These are phyloP conservation scores for Russula griseocarnosa DNA, from an alignment of 768 basidiomycete genomes.

Conservation along the genomic window DNA sequence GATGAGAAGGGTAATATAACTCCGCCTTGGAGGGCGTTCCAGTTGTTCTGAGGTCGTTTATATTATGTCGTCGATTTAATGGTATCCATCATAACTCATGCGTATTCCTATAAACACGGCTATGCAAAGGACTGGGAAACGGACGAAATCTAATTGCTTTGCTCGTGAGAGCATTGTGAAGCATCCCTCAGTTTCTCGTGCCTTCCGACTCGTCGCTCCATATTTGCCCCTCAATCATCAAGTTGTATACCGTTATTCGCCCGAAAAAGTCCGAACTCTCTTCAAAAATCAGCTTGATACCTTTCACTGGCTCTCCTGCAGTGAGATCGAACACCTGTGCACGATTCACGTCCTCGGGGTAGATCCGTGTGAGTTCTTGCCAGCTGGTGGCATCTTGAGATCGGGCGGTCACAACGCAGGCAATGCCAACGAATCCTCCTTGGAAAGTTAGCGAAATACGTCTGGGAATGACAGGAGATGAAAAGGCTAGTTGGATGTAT, in stretches of 20 bases:
- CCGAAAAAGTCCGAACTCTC: constrained; percentile 85
- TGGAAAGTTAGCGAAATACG: constrained; percentile 68
- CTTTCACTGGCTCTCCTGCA: constrained; percentile 34
- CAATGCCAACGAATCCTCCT: constrained; percentile 78
- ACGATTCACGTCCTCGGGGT: constrained; percentile 77
- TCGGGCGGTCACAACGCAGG: constrained; percentile 49
- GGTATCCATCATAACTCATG: neutral
- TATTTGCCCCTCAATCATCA: constrained; percentile 34
- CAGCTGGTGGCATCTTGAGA: constrained; percentile 41
- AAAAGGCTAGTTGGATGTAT: constrained; percentile 63
- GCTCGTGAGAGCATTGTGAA: neutral
- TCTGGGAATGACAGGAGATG: constrained; percentile 50
- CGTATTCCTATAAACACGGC: neutral
- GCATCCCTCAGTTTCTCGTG: neutral
- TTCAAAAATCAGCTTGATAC: constrained; percentile 67
- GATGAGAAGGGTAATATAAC: constrained; percentile 52
- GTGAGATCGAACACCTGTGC: constrained; percentile 60
- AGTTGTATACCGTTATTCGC: constrained; percentile 68
- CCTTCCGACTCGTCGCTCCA: neutral
- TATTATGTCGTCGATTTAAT: neutral
- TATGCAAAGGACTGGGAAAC: neutral
- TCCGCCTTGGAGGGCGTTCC: constrained; percentile 58
- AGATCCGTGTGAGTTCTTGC: constrained; percentile 52
- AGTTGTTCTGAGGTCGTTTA: constrained; percentile 39
- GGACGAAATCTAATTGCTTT: neutral